Percentiles rank a stretch among this genome's conserved stretches.
phyloP scores from a whole-genome alignment of 768 basidiomycete genomes.

The Hydnomerulius pinastri region DNA sequence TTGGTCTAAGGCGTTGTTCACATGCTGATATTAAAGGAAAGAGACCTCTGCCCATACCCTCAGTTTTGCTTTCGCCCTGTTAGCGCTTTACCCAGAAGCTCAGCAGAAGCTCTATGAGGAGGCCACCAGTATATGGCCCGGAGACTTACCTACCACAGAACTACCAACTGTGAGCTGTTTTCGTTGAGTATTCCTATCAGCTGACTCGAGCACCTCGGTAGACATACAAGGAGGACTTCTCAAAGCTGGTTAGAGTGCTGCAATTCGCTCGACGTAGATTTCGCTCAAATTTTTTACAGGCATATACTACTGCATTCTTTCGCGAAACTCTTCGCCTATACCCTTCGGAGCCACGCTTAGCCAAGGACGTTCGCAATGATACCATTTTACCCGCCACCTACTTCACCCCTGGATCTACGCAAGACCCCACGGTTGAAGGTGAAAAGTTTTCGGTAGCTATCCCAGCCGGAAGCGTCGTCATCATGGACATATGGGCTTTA shows the following conservation, averaged over 20 bases:
- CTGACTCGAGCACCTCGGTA: conserved; percentile 15
- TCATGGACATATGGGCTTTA: conserved; percentile 43
- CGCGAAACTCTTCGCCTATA: conserved; percentile 49
- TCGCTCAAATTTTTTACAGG: conserved; percentile 28
- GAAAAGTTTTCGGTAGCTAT: conserved; percentile 37
- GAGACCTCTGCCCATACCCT: conserved; percentile 52
- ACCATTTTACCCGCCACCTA: conserved; percentile 34
- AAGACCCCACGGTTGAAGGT: conserved; percentile 16
- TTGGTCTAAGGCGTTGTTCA: not conserved
- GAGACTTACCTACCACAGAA: conserved; percentile 28
- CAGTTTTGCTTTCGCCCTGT: conserved; percentile 41
- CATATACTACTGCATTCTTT: conserved; percentile 44
- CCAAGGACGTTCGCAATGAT: conserved; percentile 37
- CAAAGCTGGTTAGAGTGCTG: conserved; percentile 34
- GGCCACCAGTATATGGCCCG: conserved; percentile 40
- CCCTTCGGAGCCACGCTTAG: conserved; percentile 39
- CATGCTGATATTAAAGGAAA: conserved; percentile 20
- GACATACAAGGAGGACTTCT: conserved; percentile 43
- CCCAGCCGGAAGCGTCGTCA: conserved; percentile 38
- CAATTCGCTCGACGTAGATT: not conserved
- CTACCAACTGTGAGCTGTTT: conserved; percentile 29
- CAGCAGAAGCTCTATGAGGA: conserved; percentile 51
- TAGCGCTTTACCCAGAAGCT: conserved; percentile 52
- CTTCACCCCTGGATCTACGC: conserved; percentile 32
- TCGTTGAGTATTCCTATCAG: not conserved